Evolutionary conservation across 2,329 filamentous ascomycete genomes (phyloP), one percentile per base, ranked within the genome.

Genomic region (Coniella lustricola): DNA sequence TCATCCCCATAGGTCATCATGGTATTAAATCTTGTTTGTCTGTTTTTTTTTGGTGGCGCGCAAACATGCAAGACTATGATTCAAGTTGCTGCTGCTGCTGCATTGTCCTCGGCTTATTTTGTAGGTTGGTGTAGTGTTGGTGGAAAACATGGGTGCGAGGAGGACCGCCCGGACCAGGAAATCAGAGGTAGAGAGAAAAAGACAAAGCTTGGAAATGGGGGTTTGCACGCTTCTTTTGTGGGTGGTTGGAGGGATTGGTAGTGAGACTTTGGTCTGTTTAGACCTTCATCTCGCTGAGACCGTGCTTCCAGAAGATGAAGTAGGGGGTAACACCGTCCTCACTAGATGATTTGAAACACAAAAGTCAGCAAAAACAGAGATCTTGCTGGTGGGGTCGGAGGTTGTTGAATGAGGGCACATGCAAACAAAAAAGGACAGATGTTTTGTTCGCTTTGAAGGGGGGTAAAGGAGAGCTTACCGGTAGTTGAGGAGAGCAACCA

Each of bases 401-500:
- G 25, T 17, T 38, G 9, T 12, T n/a, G 22, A 18, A 8, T 12
- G 31, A 33, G n/a, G n/a, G n/a, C n/a, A n/a, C n/a, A n/a, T n/a
- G n/a, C n/a, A n/a, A n/a, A n/a, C n/a, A n/a, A n/a, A n/a, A n/a
- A n/a, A n/a, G n/a, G n/a, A n/a, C n/a, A n/a, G n/a, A n/a, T n/a
- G n/a, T n/a, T n/a, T n/a, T n/a, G n/a, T n/a, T n/a, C n/a, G n/a
- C n/a, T n/a, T n/a, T n/a, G n/a, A n/a, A n/a, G n/a, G n/a, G n/a
- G n/a, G n/a, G n/a, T 7, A 3, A 18, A 22, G 21, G 4, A 25
- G 18, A 14, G 34, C 50, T 32, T 49, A 52, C 50, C 93, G 91
- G 82, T 95, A 98, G 81, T 96, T 94, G 67, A 96, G 85, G 59
- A 96, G 87, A 57, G 90, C 77, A 62, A 95, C 77, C 93, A 96